phyloP scores from a whole-genome alignment of 129 eudicot species.

The Artemisia tridentata region DNA sequence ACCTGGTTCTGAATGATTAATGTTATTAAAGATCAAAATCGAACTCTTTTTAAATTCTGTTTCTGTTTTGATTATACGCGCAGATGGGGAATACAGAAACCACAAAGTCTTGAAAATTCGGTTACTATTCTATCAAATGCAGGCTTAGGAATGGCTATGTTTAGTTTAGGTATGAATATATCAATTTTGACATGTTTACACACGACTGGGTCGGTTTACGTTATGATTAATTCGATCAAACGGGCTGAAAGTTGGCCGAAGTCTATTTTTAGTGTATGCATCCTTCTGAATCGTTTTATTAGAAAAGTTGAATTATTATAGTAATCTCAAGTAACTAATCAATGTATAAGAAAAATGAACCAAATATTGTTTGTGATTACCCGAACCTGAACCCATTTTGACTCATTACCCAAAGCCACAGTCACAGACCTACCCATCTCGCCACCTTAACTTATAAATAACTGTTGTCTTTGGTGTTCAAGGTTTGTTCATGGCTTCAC shows the following conservation, averaged over 20 bases:
- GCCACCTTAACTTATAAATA: background rate
- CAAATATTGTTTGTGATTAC: too few species aligned
- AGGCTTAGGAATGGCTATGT: constrained; percentile 74
- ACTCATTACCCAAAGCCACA: background rate
- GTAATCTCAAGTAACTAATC: too few species aligned
- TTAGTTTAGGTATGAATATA: constrained; percentile 44
- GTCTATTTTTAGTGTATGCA: too few species aligned
- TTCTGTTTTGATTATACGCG: constrained; percentile 10
- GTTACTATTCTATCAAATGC: constrained; percentile 57
- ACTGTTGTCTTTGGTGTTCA: constrained; percentile 10
- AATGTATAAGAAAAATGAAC: too few species aligned
- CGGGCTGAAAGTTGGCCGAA: too few species aligned
- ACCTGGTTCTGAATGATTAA: constrained; percentile 1
- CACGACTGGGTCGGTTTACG: too few species aligned
- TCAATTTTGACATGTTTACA: too few species aligned
- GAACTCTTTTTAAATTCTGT: constrained; percentile 1
- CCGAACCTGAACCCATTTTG: too few species aligned
- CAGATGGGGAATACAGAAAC: constrained; percentile 57
- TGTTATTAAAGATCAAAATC: background rate
- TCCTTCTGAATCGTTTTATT: too few species aligned
- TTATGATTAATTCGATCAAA: too few species aligned
- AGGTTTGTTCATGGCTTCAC: constrained; percentile 67
- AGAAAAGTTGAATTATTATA: too few species aligned
- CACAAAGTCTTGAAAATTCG: constrained; percentile 54
- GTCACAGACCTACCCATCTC: background rate